These are phyloP conservation scores for Ilex asprella DNA, from an alignment of 257 asterid species.

Conservation along the genomic window DNA sequence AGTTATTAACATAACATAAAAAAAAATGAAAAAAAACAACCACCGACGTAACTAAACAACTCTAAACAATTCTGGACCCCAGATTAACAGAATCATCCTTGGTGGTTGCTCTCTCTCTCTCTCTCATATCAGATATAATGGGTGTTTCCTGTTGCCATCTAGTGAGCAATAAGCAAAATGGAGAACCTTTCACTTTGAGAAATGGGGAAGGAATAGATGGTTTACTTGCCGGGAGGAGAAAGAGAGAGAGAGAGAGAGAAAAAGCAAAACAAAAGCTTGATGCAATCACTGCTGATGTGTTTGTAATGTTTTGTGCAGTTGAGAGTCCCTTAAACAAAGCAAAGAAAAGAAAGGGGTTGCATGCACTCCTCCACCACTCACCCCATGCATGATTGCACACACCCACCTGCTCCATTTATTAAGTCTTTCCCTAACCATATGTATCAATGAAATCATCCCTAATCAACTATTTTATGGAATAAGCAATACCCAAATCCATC, in stretches of 20 bases:
- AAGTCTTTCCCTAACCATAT: neutral
- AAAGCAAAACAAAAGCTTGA: neutral
- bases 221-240: slow-evolving; percentile 31
- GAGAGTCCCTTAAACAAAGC: slow-evolving; percentile 18
- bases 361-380: slow-evolving; percentile 20
- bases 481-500: neutral
- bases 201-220: neutral
- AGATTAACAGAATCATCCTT: too few species aligned
- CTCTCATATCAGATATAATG: too few species aligned
- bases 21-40: too few species aligned
- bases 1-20: too few species aligned
- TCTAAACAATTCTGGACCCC: too few species aligned
- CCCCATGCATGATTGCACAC: slow-evolving; percentile 29
- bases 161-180: neutral
- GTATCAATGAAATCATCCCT: neutral
- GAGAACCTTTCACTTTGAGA: neutral
- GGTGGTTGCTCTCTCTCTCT: too few species aligned
- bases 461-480: neutral
- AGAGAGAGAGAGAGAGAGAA: slow-evolving; percentile 3
- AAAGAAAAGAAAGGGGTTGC: slow-evolving; percentile 10
- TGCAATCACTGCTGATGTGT: slow-evolving; percentile 1
- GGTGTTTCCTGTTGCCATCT: neutral
- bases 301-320: neutral
- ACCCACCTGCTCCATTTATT: slow-evolving; percentile 6
- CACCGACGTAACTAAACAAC: too few species aligned